Base-by-base conservation (phyloP, 257 asterid genomes). In the Euphrasia confusa region DNA sequence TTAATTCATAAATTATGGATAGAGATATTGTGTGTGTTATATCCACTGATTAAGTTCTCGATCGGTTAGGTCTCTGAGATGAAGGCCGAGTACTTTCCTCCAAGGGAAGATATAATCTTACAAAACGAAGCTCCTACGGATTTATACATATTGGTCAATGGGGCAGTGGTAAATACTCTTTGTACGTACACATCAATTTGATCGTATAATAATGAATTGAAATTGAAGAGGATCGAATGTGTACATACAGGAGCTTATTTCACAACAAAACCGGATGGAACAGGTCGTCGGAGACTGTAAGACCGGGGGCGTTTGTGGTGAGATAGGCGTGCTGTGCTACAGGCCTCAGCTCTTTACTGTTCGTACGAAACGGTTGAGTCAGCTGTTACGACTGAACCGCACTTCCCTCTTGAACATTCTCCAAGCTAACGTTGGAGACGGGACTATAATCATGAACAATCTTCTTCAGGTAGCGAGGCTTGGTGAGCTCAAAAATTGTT, bases 361-460 rank as follows among this genome's bases (percentile, higher is more conserved):
- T 15, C 89, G 89, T 14, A 82, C 95, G 4, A 89, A 82, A 75
- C 81, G 91, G 61, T 61, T 84, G 75, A 80, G 91, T 68, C 95
- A 89, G 83, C 84, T 89, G 6, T 77, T 89, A 45, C 77, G 97
- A 21, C 78, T 89, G 81, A 82, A 77, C 58, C 95, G 95, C 2
- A 67, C 86, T 49, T 70, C 88, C 6, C 72, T 89, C 58, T 64
- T 89, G 71, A 89, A 84, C 58, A 79, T 80, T 30, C 82, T 89
- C 60, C 86, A 89, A 75, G 87, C 95, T 63, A 84, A 84, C 78
- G 77, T 84, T 15, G 95, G 85, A 68, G 94, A 84, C 50, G 97
- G 97, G 64, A 77, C 95, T n/a, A 72, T 84, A 60, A 84, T 89
- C 68, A 82, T 84, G 82, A 84, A 77, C 86, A 89, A 89, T 78